Evolutionary conservation across 805 yeast species (phyloP).

Genomic region (Tetrapisispora arboricola): DNA sequence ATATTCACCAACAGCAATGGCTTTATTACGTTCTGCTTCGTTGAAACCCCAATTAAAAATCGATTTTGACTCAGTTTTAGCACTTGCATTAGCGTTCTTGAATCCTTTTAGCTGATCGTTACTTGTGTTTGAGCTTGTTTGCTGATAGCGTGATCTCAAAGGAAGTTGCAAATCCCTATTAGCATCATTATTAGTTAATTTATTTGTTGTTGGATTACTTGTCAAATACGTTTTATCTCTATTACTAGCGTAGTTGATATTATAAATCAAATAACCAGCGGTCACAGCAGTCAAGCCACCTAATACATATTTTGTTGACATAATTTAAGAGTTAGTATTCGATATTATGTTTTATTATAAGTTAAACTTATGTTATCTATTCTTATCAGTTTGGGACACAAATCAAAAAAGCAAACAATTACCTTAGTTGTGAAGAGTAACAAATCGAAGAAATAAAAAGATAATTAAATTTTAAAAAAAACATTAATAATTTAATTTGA

Average conservation of each 20-base stretch:
- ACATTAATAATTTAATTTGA: too few relatives aligned
- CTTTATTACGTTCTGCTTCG: conserved; percentile 23
- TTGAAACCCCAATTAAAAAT: conserved; percentile 23
- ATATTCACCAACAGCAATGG: conserved; percentile 23
- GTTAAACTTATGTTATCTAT: too few relatives aligned
- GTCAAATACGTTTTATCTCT: background rate
- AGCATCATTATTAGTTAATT: background rate
- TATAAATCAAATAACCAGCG: conserved; percentile 2
- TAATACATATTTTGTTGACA: conserved; percentile 6
- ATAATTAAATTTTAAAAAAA: too few relatives aligned
- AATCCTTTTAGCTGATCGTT: background rate
- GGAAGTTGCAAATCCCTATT: background rate
- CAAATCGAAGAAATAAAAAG: too few relatives aligned
- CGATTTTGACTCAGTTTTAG: conserved; percentile 7
- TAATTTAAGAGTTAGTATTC: background rate
- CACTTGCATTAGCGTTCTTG: background rate
- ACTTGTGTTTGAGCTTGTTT: background rate
- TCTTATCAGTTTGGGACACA: too few relatives aligned
- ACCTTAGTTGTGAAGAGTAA: too few relatives aligned
- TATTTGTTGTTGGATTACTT: background rate
- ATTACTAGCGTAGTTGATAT: conserved; percentile 4
- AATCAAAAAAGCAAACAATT: too few relatives aligned
- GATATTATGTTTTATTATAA: background rate
- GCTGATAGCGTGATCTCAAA: background rate
- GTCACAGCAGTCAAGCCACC: conserved; percentile 2